Evolutionary conservation across 1,284 basidiomycete species (phyloP).

Genomic region (Cutaneotrichosporon dermatis): DNA sequence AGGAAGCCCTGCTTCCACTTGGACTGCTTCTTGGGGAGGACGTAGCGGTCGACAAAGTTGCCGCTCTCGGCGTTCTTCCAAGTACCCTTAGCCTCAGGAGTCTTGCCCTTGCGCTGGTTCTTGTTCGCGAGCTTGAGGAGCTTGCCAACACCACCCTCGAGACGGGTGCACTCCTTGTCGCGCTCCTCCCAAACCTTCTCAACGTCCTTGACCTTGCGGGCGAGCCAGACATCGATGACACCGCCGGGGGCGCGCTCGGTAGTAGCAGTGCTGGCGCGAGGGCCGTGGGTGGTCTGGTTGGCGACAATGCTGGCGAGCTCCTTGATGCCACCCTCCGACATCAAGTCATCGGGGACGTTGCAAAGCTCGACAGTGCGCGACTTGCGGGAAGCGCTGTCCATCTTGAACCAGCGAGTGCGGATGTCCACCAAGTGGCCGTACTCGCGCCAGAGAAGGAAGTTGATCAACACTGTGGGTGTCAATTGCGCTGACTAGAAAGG

Average conservation of each 20-base stretch:
- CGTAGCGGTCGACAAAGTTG: slow-evolving; percentile 50
- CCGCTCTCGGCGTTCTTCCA: slow-evolving; percentile 16
- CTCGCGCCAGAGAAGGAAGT: slow-evolving; percentile 74
- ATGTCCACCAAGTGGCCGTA: slow-evolving; percentile 73
- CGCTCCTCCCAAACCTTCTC: slow-evolving; percentile 78
- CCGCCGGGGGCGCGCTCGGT: slow-evolving; percentile 55
- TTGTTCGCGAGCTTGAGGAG: slow-evolving; percentile 72
- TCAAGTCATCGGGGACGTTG: slow-evolving; percentile 75
- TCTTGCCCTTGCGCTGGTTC: slow-evolving; percentile 50
- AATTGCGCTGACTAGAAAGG: too few species aligned
- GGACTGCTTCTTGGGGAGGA: slow-evolving; percentile 52
- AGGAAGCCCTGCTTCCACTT: slow-evolving; percentile 58
- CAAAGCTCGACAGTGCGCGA: slow-evolving; percentile 85
- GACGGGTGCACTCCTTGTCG: slow-evolving; percentile 64
- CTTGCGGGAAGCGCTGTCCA: slow-evolving; percentile 69
- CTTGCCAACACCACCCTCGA: slow-evolving; percentile 78
- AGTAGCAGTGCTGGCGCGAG: slow-evolving; percentile 24
- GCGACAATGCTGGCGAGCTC: slow-evolving; percentile 55
- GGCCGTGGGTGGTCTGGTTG: slow-evolving; percentile 8
- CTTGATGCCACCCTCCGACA: slow-evolving; percentile 52
- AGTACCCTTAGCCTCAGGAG: slow-evolving; percentile 46
- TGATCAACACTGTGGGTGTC: too few species aligned
- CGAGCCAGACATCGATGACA: slow-evolving; percentile 81
- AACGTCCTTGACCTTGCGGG: slow-evolving; percentile 74
- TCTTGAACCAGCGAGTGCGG: slow-evolving; percentile 80